Percentiles rank a stretch among this genome's conserved stretches.
Evolutionary conservation across 768 basidiomycete genomes (phyloP).

Genomic region (Termitomyces sp.): DNA sequence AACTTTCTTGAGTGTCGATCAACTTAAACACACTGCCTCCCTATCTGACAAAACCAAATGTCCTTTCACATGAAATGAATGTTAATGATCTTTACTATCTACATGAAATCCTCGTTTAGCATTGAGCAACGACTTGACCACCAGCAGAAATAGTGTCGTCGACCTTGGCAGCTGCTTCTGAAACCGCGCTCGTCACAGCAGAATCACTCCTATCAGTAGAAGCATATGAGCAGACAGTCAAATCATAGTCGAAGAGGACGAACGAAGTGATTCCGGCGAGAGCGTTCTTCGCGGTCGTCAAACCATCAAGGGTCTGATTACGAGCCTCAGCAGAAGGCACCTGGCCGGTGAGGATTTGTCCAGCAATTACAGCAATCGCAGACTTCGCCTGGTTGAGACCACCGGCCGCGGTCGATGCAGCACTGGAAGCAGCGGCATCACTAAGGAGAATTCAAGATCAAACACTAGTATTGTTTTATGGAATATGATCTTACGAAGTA

Average conservation of each 20-base stretch:
- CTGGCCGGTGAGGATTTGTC: slow-evolving; percentile 13
- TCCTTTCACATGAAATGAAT: not conserved
- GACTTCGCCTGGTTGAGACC: slow-evolving; percentile 17
- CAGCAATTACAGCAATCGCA: slow-evolving; percentile 20
- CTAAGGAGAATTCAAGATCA: slow-evolving; percentile 4
- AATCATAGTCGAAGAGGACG: not conserved
- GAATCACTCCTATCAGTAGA: slow-evolving; percentile 14
- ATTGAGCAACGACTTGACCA: slow-evolving; percentile 15
- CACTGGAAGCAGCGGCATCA: slow-evolving; percentile 15
- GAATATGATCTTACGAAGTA: slow-evolving; percentile 4
- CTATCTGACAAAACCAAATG: not conserved
- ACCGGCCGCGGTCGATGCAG: slow-evolving; percentile 15
- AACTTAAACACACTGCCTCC: not conserved
- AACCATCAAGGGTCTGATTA: slow-evolving; percentile 15
- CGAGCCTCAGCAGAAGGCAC: slow-evolving; percentile 19
- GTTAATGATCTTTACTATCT: too few species aligned
- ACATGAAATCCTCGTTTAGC: slow-evolving; percentile 1
- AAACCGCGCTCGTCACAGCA: slow-evolving; percentile 14
- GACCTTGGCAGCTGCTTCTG: slow-evolving; percentile 13
- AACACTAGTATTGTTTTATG: not conserved
- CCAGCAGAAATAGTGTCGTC: slow-evolving; percentile 19
- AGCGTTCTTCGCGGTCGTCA: slow-evolving; percentile 16
- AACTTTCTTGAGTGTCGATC: too few species aligned
- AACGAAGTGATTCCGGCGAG: slow-evolving; percentile 21
- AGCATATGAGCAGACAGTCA: not conserved